Percentiles rank a stretch among this genome's conserved stretches.
Conservation (phyloP, 2,329 filamentous ascomycete species). For the Atkinsonella texensis region DNA sequence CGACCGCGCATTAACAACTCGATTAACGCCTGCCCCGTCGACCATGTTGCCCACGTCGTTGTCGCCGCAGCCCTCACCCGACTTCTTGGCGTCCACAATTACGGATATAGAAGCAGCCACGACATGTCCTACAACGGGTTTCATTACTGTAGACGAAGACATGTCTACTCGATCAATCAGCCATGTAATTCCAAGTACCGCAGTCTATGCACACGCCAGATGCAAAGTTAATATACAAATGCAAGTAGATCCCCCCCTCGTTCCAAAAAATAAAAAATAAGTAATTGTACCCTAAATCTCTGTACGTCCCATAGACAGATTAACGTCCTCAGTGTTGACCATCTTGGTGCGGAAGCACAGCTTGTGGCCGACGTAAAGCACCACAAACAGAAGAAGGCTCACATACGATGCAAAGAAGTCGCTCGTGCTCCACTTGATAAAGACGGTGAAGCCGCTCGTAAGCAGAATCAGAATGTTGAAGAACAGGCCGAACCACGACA, state of each 20-base stretch:
- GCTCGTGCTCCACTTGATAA: conserved; percentile 48
- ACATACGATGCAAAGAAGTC: conserved; percentile 55
- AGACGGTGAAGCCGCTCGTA: conserved; percentile 58
- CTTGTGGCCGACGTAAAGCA: conserved; percentile 51
- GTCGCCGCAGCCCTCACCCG: too few species aligned
- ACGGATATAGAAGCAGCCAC: too few species aligned
- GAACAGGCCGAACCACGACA: conserved; percentile 53
- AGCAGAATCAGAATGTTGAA: conserved; percentile 53
- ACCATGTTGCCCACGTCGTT: too few species aligned
- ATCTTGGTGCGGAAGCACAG: conserved; percentile 27
- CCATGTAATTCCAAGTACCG: neutral
- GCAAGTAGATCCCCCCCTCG: neutral
- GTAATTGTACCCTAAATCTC: neutral
- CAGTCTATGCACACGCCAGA: conserved; percentile 2
- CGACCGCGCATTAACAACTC: too few species aligned
- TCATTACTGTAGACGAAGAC: conserved; percentile 5
- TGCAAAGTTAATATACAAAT: neutral
- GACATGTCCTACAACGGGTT: neutral
- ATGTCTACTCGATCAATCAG: neutral
- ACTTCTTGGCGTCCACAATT: too few species aligned
- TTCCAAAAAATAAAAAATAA: neutral
- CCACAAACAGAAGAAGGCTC: conserved; percentile 50
- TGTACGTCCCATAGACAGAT: conserved; percentile 15
- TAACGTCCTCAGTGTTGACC: conserved; percentile 24
- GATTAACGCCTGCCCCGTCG: too few species aligned